Percentiles rank a stretch among this genome's conserved stretches.
These are phyloP conservation scores for Fremontodendron californicum DNA, from an alignment of 345 rosid genomes.

Conservation along the genomic window DNA sequence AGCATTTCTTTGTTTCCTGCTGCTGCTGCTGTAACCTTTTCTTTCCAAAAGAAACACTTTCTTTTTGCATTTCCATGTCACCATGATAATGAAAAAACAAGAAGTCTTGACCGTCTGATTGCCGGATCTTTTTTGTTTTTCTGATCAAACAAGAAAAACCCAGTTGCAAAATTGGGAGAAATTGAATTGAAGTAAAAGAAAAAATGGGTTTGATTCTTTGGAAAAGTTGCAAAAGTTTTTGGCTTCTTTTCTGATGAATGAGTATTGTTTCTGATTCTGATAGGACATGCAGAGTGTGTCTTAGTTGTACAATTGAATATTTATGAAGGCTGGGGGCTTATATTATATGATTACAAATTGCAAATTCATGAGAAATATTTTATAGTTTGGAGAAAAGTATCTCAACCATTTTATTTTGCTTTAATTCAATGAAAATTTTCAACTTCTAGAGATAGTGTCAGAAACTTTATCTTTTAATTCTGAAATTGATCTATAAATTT, in stretches of 20 bases:
- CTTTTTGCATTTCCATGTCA: conserved; percentile 13
- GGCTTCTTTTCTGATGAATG: neutral
- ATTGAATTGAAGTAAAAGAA: neutral
- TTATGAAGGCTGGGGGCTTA: conserved; percentile 7
- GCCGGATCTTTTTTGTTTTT: neutral
- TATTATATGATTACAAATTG: neutral
- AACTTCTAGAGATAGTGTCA: neutral
- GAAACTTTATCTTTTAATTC: neutral
- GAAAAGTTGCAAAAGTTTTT: neutral
- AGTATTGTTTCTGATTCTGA: neutral
- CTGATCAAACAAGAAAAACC: conserved; percentile 20
- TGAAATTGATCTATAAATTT: neutral
- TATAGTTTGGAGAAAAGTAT: neutral
- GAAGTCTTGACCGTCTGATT: conserved; percentile 20
- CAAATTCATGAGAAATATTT: conserved; percentile 15
- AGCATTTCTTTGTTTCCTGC: conserved; percentile 1
- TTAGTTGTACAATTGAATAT: conserved; percentile 18
- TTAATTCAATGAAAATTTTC: neutral
- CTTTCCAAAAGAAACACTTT: conserved; percentile 14
- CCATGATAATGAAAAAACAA: conserved; percentile 5
- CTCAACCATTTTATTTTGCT: neutral
- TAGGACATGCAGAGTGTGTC: conserved; percentile 6
- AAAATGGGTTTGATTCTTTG: neutral
- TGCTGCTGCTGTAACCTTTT: conserved; percentile 7
- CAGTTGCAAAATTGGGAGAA: conserved; percentile 12